Percentiles rank a stretch among this genome's conserved stretches.
Evolutionary conservation across 2,329 filamentous ascomycete species (phyloP).

Genomic region (Exophiala spinifera): DNA sequence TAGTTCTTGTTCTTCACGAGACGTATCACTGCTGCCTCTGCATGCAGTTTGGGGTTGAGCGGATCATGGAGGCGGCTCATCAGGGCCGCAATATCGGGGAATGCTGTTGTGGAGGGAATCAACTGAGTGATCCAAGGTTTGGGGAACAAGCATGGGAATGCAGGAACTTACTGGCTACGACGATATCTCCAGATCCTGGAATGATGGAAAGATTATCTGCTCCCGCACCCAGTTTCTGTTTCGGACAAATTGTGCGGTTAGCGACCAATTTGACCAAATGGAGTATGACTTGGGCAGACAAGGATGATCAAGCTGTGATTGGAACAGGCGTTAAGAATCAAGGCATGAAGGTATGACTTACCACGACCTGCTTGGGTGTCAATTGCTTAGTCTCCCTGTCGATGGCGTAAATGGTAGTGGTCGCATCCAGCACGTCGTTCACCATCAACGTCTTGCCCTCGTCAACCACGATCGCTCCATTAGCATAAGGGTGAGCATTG

Average conservation of each 20-base stretch:
- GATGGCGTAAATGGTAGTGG: conserved; percentile 20
- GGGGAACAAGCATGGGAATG: neutral
- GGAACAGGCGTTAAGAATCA: neutral
- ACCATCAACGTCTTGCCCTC: conserved; percentile 18
- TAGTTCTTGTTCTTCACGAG: conserved; percentile 19
- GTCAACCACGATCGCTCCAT: conserved; percentile 19
- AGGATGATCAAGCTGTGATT: neutral
- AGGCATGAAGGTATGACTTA: conserved; percentile 6
- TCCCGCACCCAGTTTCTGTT: conserved; percentile 13
- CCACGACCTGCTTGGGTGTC: conserved; percentile 14
- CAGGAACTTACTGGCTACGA: conserved; percentile 12
- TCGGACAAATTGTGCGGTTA: too few species aligned
- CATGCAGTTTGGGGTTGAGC: conserved; percentile 3
- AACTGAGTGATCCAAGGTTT: neutral
- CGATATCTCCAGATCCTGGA: conserved; percentile 18
- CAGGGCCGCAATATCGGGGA: conserved; percentile 11
- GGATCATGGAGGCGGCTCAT: conserved; percentile 3
- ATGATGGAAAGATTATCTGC: conserved; percentile 22
- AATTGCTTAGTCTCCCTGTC: conserved; percentile 15
- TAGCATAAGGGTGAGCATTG: conserved; percentile 16
- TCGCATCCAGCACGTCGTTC: conserved; percentile 18
- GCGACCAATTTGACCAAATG: too few species aligned
- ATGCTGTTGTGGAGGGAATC: conserved; percentile 5
- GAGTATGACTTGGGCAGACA: too few species aligned
- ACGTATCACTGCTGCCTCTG: conserved; percentile 15